Conservation (phyloP, 2,329 filamentous ascomycete species). For the Fonsecaea pedrosoi region DNA sequence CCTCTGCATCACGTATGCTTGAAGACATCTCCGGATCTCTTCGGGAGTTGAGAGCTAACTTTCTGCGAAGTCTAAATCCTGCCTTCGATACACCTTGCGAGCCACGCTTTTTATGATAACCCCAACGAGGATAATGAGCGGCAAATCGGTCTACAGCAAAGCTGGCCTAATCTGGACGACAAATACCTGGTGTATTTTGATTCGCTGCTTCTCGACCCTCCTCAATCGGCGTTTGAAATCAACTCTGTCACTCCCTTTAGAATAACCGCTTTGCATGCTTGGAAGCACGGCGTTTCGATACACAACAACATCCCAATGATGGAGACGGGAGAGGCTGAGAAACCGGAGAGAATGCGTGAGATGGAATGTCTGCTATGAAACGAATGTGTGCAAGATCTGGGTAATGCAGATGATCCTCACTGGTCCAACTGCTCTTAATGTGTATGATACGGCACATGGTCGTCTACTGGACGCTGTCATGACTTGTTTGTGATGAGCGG, state of each 20-base stretch:
- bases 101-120: not conserved
- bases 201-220: conserved; percentile 4
- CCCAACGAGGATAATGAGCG: not conserved
- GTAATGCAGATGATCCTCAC: conserved; percentile 11
- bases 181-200: conserved; percentile 24
- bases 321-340: not conserved
- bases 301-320: not conserved
- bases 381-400: conserved; percentile 18
- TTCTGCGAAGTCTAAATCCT: conserved; percentile 7
- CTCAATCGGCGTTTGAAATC: not conserved
- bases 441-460: conserved; percentile 31
- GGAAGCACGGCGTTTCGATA: not conserved
- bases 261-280: conserved; percentile 8
- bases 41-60: conserved; percentile 6
- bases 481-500: not conserved
- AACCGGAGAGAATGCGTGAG: conserved; percentile 11
- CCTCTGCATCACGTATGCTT: conserved; percentile 35
- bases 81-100: not conserved
- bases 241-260: conserved; percentile 15
- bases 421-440: conserved; percentile 29
- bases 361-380: conserved; percentile 18
- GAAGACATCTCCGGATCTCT: conserved; percentile 11
- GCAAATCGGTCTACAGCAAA: conserved; percentile 15
- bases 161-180: conserved; percentile 23
- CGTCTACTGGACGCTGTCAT: not conserved